Conservation (phyloP, 2,329 filamentous ascomycete species). For the Hymenoscyphus scutula region DNA sequence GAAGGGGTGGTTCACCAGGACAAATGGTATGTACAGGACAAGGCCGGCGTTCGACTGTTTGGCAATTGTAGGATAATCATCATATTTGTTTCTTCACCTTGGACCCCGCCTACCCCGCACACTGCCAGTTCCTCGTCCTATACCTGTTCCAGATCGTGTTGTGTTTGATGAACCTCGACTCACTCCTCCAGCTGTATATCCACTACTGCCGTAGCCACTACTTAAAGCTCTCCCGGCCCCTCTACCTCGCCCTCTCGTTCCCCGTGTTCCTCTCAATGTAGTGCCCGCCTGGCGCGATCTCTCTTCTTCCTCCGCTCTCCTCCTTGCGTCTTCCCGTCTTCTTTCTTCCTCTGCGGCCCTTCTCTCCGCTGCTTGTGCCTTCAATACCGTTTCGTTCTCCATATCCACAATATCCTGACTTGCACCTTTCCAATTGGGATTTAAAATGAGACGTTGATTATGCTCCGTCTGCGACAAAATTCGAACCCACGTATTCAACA, state of each 20-base stretch:
- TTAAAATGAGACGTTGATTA: constrained; percentile 86
- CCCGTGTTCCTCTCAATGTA: constrained; percentile 36
- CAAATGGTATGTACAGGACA: constrained; percentile 7
- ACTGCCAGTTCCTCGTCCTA: constrained; percentile 47
- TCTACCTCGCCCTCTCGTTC: constrained; percentile 32
- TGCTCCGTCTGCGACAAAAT: constrained; percentile 97
- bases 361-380: constrained; percentile 74
- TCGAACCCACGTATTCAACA: constrained; percentile 93
- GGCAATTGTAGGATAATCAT: constrained; percentile 14
- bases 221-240: constrained; percentile 24
- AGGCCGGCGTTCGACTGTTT: constrained; percentile 14
- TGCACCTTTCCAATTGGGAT: constrained; percentile 86
- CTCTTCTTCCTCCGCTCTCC: constrained; percentile 60
- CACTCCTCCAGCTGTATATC: constrained; percentile 22
- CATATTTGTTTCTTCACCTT: constrained; percentile 33
- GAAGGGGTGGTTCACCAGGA: constrained; percentile 5
- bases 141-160: constrained; percentile 42
- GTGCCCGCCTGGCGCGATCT: constrained; percentile 44
- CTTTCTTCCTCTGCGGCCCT: constrained; percentile 76
- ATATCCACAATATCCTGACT: constrained; percentile 82
- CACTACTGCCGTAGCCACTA: constrained; percentile 21
- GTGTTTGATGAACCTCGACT: constrained; percentile 31
- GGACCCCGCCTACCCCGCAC: constrained; percentile 52
- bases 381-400: constrained; percentile 73
- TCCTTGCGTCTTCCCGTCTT: constrained; percentile 67